Evolutionary conservation across 805 yeast genomes (phyloP).

Genomic region (Candida verbasci): DNA sequence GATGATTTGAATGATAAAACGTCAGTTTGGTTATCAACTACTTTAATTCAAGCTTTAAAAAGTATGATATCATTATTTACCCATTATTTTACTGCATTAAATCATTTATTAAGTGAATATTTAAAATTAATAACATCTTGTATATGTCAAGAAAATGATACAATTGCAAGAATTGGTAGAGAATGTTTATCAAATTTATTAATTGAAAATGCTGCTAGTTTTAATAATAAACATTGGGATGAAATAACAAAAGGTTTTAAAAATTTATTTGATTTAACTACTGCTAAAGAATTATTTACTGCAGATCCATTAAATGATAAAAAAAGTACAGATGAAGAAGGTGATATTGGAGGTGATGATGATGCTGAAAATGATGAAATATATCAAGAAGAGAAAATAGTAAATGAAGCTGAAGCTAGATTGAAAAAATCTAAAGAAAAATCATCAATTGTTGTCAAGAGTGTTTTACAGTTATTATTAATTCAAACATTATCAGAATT

Average conservation of each 20-base stretch:
- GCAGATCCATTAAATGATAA: conserved; percentile 43
- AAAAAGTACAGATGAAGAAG: conserved; percentile 25
- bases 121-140: conserved; percentile 77
- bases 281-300: conserved; percentile 79
- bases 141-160: conserved; percentile 94
- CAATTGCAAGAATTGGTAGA: conserved; percentile 92
- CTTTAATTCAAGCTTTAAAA: conserved; percentile 90
- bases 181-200: conserved; percentile 80
- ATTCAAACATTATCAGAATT: conserved; percentile 82
- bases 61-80: conserved; percentile 81
- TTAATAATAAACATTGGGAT: conserved; percentile 69
- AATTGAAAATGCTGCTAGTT: conserved; percentile 65
- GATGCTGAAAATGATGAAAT: conserved; percentile 8
- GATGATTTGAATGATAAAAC: conserved; percentile 74
- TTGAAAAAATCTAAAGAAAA: conserved; percentile 49
- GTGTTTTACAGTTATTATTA: conserved; percentile 84
- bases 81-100: conserved; percentile 74
- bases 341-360: conserved; percentile 17
- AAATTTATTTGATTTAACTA: conserved; percentile 71
- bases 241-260: conserved; percentile 61
- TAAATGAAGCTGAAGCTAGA: conserved; percentile 30
- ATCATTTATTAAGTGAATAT: conserved; percentile 72
- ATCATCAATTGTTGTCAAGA: conserved; percentile 81
- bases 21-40: conserved; percentile 95
- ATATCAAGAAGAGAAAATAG: conserved; percentile 9